phyloP scores from a whole-genome alignment of 1,284 basidiomycete species.

The Gastroboletus turbinatus region DNA sequence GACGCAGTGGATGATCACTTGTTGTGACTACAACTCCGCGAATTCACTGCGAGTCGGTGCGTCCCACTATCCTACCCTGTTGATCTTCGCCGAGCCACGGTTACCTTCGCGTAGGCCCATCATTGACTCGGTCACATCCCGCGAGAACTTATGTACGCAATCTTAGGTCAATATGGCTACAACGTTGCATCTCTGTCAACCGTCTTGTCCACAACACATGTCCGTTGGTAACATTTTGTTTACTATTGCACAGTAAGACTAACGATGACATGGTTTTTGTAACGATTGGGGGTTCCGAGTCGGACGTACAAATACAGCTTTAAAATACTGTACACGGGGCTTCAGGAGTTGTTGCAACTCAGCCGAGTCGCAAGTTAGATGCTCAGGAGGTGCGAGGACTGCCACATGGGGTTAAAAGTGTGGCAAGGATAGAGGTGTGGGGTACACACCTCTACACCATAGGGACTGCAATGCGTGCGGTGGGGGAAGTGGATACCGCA shows the following conservation, averaged over 20 bases:
- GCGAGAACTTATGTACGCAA: neutral
- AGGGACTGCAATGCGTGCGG: slow-evolving; percentile 37
- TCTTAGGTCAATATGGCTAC: neutral
- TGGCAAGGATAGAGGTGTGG: neutral
- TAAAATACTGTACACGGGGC: slow-evolving; percentile 14
- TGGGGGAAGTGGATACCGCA: slow-evolving; percentile 68
- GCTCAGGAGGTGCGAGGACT: neutral
- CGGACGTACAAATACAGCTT: slow-evolving; percentile 26
- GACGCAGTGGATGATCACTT: neutral
- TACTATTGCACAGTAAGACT: slow-evolving; percentile 7
- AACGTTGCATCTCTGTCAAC: neutral
- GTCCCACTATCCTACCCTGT: neutral
- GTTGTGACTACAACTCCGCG: neutral
- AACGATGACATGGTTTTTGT: neutral
- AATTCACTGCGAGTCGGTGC: neutral
- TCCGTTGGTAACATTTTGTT: slow-evolving; percentile 3
- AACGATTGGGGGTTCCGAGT: neutral
- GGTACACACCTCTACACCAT: slow-evolving; percentile 40
- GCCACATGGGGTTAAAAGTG: neutral
- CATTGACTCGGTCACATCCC: neutral
- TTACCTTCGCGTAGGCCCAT: neutral
- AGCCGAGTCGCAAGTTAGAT: neutral
- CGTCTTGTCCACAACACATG: neutral
- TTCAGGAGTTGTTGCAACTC: neutral
- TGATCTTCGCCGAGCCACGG: neutral